Evolutionary conservation across 140 eudicot genomes (phyloP).

Genomic region (Cichorium intybus): DNA sequence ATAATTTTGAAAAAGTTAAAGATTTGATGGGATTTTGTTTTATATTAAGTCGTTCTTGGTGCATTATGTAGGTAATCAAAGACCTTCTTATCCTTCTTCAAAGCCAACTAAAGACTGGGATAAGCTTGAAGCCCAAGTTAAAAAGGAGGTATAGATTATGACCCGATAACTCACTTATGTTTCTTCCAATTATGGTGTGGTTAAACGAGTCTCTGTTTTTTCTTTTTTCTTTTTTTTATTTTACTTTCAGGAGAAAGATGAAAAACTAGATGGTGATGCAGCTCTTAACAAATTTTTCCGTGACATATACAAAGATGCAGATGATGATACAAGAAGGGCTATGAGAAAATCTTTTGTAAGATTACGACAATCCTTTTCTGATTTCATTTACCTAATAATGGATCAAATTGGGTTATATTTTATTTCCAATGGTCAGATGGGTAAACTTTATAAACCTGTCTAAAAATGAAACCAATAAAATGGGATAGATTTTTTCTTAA

Average conservation of each 20-base stretch:
- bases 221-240: neutral
- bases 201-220: neutral
- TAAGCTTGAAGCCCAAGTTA: conserved; percentile 92
- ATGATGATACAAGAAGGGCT: conserved; percentile 94
- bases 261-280: conserved; percentile 97
- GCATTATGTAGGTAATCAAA: conserved; percentile 38
- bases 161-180: neutral
- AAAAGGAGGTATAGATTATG: conserved; percentile 65
- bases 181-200: neutral
- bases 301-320: conserved; percentile 84
- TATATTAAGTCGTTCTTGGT: neutral
- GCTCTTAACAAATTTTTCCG: conserved; percentile 95
- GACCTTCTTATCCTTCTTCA: conserved; percentile 85
- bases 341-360: conserved; percentile 99
- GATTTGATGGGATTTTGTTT: no score
- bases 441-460: no score
- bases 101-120: conserved; percentile 85
- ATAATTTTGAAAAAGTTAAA: neutral
- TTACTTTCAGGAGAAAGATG: conserved; percentile 86
- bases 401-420: neutral
- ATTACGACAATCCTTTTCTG: neutral
- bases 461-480: no score
- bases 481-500: no score
- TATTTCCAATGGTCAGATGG: no score
- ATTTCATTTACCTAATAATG: neutral